Evolutionary conservation across 1,284 basidiomycete genomes (phyloP), one percentile per base, ranked within the genome.

Genomic region (Cystobasidium sp.): DNA sequence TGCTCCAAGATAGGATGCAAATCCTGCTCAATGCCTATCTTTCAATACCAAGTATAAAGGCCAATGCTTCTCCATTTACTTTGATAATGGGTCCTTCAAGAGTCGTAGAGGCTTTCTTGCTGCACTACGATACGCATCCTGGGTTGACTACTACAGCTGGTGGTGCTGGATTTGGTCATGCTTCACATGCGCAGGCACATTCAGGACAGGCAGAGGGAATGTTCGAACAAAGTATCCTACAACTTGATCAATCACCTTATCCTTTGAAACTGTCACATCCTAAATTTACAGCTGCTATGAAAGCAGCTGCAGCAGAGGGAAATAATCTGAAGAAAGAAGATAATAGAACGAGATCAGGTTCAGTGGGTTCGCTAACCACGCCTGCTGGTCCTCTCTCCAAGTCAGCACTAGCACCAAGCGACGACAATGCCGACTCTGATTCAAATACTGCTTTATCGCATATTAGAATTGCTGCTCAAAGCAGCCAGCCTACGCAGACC

Each of bases 61-160:
- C 24, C 12, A 39, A 37, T 20, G 7, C 62, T 8, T 49, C 46
- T 24, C 70, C 70, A 41, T 73, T 73, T 20, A 62, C 44, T 58
- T 24, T 73, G 43, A 53, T 73, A 8, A 73, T 73, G 70, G 70
- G 70, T 20, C 70, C 70, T 20, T 47, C 70, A 1, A 41, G 70
- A 39, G 56, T 73, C 16, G 62, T 73, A 43, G 70, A 65, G 43
- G 70, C 70, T 47, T 73, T 73, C 37, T 52, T 73, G 31, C 41
- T 73, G 5, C 70, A 73, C 55, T 66, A 73, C 39, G 62, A 73
- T 56, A 49, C 62, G 22, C 66, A 68, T 41, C 47, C 51, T 68
- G 9, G 16, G 14, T 59, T 59, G 20, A 22, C 43, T 43, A 59
- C 56, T n/a, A 59, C 56, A 41, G 56, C 56, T 41, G 43, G 43